Base-by-base conservation (phyloP, 805 yeast genomes). In the Zygotorulaspora danielsina region DNA sequence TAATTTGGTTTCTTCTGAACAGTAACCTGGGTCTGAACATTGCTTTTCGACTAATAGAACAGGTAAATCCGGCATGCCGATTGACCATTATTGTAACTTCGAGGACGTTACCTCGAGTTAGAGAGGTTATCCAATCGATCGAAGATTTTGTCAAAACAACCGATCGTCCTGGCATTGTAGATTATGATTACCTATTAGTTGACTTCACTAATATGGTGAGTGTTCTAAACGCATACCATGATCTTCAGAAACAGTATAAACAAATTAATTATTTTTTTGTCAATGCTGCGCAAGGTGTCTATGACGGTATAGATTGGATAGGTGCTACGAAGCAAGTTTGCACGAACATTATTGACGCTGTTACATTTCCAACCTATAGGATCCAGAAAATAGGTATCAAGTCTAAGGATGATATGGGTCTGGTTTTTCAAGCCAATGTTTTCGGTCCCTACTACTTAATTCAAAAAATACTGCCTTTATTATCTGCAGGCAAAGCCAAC, bases 341-440 rank as follows among this genome's bases (percentile, higher is more conserved):
- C 11, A 57, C 69, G 1, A 72, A 76, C 48, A 95, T 96, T 3
- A 63, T 87, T 19, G 76, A 76, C 33, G 93, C 93, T 2, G 90
- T 82, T n/a, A 93, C 97, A 0, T 78, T 75, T 43, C 97, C 96
- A 6, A 78, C 79, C 1, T 89, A 84, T 65, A 88, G 90, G 63
- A 72, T 83, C 26, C 97, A 93, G 68, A 71, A 74, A 41, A 71
- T 76, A 12, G 96, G 97, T 3, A 79, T 81, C 18, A 78, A 74
- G 54, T 77, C 95, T 1, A 59, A 55, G 13, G 98, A 93, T 62
- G 88, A 77, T 0, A 51, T 90, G 69, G 97, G 97, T 1, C 66
- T 84, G 20, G 87, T 88, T 3, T 93, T 90, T 67, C 95, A 93
- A 63, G 94, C 93, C 4, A 93, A 93, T 57, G 96, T 90, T n/a